phyloP scores from a whole-genome alignment of 192 early-diverging fungal species.

The Backusella tarrabulga region DNA sequence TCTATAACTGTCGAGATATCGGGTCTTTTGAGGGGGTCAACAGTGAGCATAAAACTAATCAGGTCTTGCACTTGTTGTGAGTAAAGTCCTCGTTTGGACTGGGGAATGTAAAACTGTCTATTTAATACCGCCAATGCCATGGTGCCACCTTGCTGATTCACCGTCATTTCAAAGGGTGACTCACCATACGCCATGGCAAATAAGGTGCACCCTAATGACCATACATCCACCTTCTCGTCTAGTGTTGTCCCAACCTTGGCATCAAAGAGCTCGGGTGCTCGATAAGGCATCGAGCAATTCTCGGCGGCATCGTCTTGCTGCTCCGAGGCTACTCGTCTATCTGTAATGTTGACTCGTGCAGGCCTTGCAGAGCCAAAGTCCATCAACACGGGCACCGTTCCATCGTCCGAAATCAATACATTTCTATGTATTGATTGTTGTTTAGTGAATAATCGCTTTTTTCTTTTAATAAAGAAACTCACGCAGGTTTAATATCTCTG shows the following conservation, averaged over 20 bases:
- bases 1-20: constrained; percentile 40
- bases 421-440: constrained; percentile 36
- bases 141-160: constrained; percentile 61
- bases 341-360: constrained; percentile 50
- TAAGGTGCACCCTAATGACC: constrained; percentile 70
- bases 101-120: constrained; percentile 53
- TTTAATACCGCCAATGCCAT: constrained; percentile 69
- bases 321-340: constrained; percentile 49
- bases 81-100: constrained; percentile 40
- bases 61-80: constrained; percentile 49
- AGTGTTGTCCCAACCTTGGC: constrained; percentile 55
- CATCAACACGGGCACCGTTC: constrained; percentile 59
- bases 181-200: constrained; percentile 66
- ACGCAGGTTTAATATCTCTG: constrained; percentile 67
- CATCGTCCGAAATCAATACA: constrained; percentile 62
- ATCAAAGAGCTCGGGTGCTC: constrained; percentile 78
- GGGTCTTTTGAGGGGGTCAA: constrained; percentile 56
- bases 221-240: constrained; percentile 73
- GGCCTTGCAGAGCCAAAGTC: constrained; percentile 65
- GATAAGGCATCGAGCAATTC: constrained; percentile 67
- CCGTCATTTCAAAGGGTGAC: constrained; percentile 69
- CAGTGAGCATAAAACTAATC: constrained; percentile 57
- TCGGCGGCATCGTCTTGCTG: constrained; percentile 69
- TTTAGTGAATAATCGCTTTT: background rate
- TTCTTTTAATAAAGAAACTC: background rate